These are phyloP conservation scores for Phytophthora citricola DNA, from an alignment of 352 stramenopile genomes.

Conservation along the genomic window DNA sequence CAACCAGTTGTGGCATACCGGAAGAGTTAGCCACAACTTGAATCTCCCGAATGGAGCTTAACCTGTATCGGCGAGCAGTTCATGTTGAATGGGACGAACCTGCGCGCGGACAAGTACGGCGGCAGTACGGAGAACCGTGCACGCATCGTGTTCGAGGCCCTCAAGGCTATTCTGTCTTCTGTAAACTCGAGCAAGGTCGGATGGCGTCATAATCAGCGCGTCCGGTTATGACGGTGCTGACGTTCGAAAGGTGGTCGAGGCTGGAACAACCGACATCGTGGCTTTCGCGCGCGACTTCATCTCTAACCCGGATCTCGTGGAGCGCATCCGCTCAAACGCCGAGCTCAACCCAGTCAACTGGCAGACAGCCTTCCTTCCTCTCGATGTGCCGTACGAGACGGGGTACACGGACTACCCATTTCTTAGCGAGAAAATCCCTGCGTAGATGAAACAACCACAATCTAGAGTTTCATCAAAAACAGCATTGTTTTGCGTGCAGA, in stretches of 20 bases:
- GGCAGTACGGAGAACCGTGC: slow-evolving; percentile 81
- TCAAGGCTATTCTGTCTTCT: slow-evolving; percentile 54
- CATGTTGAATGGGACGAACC: slow-evolving; percentile 75
- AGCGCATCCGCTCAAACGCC: slow-evolving; percentile 43
- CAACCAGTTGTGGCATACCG: slow-evolving; percentile 88
- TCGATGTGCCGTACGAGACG: slow-evolving; percentile 24
- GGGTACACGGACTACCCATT: slow-evolving; percentile 60
- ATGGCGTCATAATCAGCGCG: slow-evolving; percentile 52
- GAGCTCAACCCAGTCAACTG: slow-evolving; percentile 44
- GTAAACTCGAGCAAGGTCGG: slow-evolving; percentile 41
- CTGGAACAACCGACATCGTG: slow-evolving; percentile 52
- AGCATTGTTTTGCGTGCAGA: slow-evolving; percentile 1
- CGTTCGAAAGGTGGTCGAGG: slow-evolving; percentile 40
- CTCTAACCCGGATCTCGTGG: slow-evolving; percentile 65
- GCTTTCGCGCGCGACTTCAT: slow-evolving; percentile 71
- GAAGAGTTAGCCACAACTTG: slow-evolving; percentile 59
- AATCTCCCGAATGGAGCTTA: slow-evolving; percentile 56
- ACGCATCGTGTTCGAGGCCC: slow-evolving; percentile 69
- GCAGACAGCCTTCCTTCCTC: slow-evolving; percentile 38
- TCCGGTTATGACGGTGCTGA: slow-evolving; percentile 50
- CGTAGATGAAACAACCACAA: neutral
- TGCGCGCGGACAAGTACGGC: slow-evolving; percentile 60
- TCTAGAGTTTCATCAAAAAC: slow-evolving; percentile 1
- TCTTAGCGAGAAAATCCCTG: slow-evolving; percentile 14
- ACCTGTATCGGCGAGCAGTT: slow-evolving; percentile 77